phyloP scores from a whole-genome alignment of 306 rosid species.

The Glycyrrhiza uralensis region DNA sequence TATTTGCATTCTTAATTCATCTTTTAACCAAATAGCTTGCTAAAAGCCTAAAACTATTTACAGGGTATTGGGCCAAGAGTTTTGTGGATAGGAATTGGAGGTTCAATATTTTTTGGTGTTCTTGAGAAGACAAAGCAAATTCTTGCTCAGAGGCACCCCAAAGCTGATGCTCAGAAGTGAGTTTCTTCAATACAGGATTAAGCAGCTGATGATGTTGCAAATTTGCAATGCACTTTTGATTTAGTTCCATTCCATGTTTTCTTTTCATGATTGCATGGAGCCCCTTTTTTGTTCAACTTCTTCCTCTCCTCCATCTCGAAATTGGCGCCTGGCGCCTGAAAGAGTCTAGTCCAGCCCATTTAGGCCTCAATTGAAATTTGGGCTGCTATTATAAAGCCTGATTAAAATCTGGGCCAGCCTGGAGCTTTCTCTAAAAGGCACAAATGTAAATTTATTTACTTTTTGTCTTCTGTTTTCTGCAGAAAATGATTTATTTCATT shows the following conservation, averaged over 20 bases:
- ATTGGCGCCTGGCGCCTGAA: not conserved
- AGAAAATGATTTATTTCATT: not conserved
- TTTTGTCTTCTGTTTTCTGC: not conserved
- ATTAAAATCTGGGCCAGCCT: not conserved
- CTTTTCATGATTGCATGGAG: not conserved
- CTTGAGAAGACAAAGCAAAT: slow-evolving; percentile 73
- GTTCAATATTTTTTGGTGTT: slow-evolving; percentile 74
- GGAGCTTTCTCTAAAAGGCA: not conserved
- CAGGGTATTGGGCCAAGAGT: slow-evolving; percentile 80
- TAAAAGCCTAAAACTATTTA: not conserved
- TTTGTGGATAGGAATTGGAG: slow-evolving; percentile 81
- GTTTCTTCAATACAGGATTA: slow-evolving; percentile 6
- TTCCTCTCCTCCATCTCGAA: slow-evolving; percentile 9
- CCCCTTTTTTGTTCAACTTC: not conserved
- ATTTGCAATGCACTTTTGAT: not conserved
- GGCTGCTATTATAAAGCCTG: not conserved
- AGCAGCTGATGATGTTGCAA: not conserved
- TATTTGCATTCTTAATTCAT: not conserved
- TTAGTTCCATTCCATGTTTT: not conserved
- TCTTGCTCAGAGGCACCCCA: slow-evolving; percentile 42
- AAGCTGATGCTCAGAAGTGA: slow-evolving; percentile 21
- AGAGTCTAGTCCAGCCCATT: not conserved
- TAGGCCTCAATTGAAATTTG: slow-evolving; percentile 1
- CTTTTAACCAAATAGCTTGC: not conserved
- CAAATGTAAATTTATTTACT: not conserved